A percentile compares a stretch with the other conserved stretches of the same genome.
These are phyloP conservation scores for Epicoccum sorghinum DNA, from an alignment of 2,329 filamentous ascomycete species.

Conservation along the genomic window DNA sequence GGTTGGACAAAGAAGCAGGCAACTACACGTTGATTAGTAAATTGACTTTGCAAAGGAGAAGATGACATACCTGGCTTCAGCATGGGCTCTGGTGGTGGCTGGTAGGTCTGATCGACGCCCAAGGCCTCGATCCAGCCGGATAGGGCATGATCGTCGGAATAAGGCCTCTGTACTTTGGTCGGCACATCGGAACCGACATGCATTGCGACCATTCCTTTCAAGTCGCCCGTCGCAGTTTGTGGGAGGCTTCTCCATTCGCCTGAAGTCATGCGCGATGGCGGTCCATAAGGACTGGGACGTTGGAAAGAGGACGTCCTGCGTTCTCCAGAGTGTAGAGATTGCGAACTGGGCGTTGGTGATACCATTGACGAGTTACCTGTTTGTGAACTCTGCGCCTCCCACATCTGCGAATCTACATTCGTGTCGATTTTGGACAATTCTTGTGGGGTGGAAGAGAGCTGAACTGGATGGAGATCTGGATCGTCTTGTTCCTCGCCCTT, in stretches of 20 bases:
- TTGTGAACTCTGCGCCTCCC: conserved; percentile 59
- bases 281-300: conserved; percentile 51
- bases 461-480: conserved; percentile 77
- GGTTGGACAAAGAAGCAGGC: conserved; percentile 86
- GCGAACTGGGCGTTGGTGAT: conserved; percentile 56
- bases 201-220: conserved; percentile 52
- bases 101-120: conserved; percentile 86
- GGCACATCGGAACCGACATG: conserved; percentile 55
- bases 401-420: conserved; percentile 49
- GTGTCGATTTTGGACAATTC: conserved; percentile 63
- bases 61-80: conserved; percentile 65
- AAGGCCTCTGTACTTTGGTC: conserved; percentile 62
- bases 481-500: conserved; percentile 79
- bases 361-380: conserved; percentile 62
- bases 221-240: conserved; percentile 59
- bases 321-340: conserved; percentile 50
- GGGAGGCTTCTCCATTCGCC: conserved; percentile 66
- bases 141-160: conserved; percentile 68
- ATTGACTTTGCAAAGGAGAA: conserved; percentile 12
- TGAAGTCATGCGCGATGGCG: conserved; percentile 53
- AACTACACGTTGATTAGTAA: conserved; percentile 58
- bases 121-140: conserved; percentile 89
- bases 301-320: conserved; percentile 53
- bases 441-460: conserved; percentile 69
- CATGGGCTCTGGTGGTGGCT: conserved; percentile 73